phyloP scores from a whole-genome alignment of 371 early-diverging fungal genomes.

The Circinella minor region DNA sequence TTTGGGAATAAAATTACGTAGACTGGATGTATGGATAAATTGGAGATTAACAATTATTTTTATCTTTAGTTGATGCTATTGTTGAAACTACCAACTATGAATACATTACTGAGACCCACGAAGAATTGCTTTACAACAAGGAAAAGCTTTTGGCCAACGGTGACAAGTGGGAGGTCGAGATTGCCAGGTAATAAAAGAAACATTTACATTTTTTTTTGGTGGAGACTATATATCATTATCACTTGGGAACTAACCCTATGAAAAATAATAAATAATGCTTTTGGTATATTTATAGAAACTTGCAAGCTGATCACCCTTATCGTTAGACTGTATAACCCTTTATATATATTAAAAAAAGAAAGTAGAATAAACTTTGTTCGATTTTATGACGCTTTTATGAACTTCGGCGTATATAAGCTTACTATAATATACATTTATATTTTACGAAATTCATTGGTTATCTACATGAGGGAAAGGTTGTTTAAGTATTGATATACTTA shows the following conservation, averaged over 20 bases:
- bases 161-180: slow-evolving; percentile 97
- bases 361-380: slow-evolving; percentile 4
- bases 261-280: background rate
- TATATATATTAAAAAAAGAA: slow-evolving; percentile 4
- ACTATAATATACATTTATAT: too few relatives aligned
- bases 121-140: slow-evolving; percentile 96
- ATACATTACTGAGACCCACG: slow-evolving; percentile 96
- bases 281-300: slow-evolving; percentile 40
- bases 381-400: slow-evolving; percentile 8
- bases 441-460: too few relatives aligned
- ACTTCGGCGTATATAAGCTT: background rate
- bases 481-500: too few relatives aligned
- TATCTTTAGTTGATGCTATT: slow-evolving; percentile 88
- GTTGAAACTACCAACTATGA: slow-evolving; percentile 98
- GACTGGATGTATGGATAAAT: background rate
- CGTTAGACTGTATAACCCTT: slow-evolving; percentile 46
- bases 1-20: background rate
- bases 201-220: background rate
- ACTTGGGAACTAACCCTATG: too few relatives aligned
- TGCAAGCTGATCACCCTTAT: slow-evolving; percentile 68
- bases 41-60: background rate
- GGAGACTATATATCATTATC: background rate
- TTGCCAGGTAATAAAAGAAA: slow-evolving; percentile 60
- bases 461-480: too few relatives aligned
- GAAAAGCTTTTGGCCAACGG: slow-evolving; percentile 97